Evolutionary conservation across 345 rosid genomes (phyloP), one percentile per base, ranked within the genome.

Genomic region (Populus deltoides): DNA sequence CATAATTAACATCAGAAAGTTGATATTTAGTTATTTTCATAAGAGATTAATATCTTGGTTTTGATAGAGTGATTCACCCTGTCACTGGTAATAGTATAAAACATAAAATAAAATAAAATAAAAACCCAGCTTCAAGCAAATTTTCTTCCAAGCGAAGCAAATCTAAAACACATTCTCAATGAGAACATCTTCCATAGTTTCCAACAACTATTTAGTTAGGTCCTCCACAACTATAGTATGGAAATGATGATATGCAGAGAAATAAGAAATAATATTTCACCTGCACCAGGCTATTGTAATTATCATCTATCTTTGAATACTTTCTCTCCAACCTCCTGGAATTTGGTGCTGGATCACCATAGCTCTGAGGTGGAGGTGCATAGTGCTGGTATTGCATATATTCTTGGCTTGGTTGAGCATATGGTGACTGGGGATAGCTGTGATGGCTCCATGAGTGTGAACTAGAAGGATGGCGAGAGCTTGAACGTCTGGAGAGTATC

Each of bases 291-390:
- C 85, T 90, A 63, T 71, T 84, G 77, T 86, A 90, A 76, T 90
- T 51, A 82, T 91, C 95, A 74, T 87, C 85, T 84, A 91, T 91
- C 83, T 88, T 91, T 5, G 92, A 88, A 72, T 80, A 91, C 80
- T 91, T 90, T 82, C 95, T 84, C 78, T 88, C 91, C 79, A 91
- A 75, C 74, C 80, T 86, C 87, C 79, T 85, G 11, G 89, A 47
- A 33, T 83, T 79, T 9, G 85, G 77, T 55, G 82, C 85, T 72
- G 33, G 82, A 74, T 81, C 69, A 13, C 80, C 80, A 36, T 88
- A 81, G 77, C 83, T 82, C 61, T 72, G 88, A 84, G 89, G 75
- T 25, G 86, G 85, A 22, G 87, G 75, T 33, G 75, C 83, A 80
- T 81, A 81, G 57, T 81, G 78, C 39, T 79, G 87, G 39, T 75